Evolutionary conservation across 2,329 filamentous ascomycete genomes (phyloP).

Genomic region (Verticillium alfalfae): DNA sequence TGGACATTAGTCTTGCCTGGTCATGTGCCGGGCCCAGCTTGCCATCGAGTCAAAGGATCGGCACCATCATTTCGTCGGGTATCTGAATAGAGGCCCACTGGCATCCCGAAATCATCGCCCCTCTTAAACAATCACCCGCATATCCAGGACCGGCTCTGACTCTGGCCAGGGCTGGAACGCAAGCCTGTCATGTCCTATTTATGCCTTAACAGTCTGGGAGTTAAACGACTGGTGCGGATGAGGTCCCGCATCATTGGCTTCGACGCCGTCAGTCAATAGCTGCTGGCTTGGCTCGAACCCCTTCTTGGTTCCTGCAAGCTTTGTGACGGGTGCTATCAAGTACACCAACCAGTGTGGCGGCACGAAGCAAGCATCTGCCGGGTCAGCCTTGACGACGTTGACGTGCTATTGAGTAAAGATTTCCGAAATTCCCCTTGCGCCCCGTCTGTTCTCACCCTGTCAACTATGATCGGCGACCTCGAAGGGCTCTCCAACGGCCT

Average conservation of each 20-base stretch:
- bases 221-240: background rate
- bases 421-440: background rate
- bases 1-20: background rate
- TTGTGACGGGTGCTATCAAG: background rate
- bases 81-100: constrained; percentile 5
- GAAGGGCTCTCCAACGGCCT: constrained; percentile 1
- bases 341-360: background rate
- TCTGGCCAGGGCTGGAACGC: background rate
- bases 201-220: background rate
- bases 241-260: background rate
- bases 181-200: background rate
- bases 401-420: background rate
- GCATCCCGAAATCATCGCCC: background rate
- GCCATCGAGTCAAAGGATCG: constrained; percentile 8
- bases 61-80: constrained; percentile 13
- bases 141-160: background rate
- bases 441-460: background rate
- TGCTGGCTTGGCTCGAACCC: background rate
- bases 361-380: background rate
- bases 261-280: background rate
- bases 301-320: background rate
- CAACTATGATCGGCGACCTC: constrained; percentile 11
- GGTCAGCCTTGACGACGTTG: background rate
- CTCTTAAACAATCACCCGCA: background rate
- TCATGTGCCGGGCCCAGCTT: constrained; percentile 10